Percentiles rank a stretch among this genome's conserved stretches.
phyloP scores from a whole-genome alignment of 352 stramenopile species.

The Phytophthora foliorum region DNA sequence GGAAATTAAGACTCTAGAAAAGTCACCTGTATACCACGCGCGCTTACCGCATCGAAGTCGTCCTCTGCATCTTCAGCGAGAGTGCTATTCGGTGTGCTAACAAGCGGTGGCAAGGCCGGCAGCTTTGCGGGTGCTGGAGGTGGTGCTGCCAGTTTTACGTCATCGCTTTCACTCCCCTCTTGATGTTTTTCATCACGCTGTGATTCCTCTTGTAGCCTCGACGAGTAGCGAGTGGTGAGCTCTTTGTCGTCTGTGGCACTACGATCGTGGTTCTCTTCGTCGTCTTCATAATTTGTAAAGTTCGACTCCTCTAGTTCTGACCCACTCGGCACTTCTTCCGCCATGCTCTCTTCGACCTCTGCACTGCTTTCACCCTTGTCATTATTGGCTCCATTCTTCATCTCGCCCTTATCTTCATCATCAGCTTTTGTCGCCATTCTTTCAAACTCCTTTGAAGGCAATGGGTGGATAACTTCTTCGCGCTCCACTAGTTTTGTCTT shows the following conservation, averaged over 20 bases:
- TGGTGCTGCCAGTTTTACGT: slow-evolving; percentile 38
- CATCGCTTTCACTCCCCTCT: slow-evolving; percentile 34
- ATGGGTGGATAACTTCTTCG: slow-evolving; percentile 8
- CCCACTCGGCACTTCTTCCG: slow-evolving; percentile 61
- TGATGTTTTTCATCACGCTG: slow-evolving; percentile 27
- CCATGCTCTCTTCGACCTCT: slow-evolving; percentile 60
- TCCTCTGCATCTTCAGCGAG: slow-evolving; percentile 45
- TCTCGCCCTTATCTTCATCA: slow-evolving; percentile 2
- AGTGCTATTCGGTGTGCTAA: slow-evolving; percentile 4
- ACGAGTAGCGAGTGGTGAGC: neutral
- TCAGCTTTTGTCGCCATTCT: neutral
- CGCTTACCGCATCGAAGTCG: slow-evolving; percentile 65
- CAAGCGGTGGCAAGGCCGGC: slow-evolving; percentile 33
- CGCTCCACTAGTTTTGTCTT: slow-evolving; percentile 9
- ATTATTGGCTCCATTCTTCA: neutral
- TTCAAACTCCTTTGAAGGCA: slow-evolving; percentile 7
- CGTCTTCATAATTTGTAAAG: slow-evolving; percentile 28
- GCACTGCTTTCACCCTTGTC: slow-evolving; percentile 39
- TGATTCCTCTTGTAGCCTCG: slow-evolving; percentile 17
- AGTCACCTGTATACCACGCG: neutral
- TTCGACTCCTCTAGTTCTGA: slow-evolving; percentile 74
- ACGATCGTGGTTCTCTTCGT: slow-evolving; percentile 25
- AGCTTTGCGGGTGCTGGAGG: slow-evolving; percentile 36
- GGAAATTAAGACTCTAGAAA: slow-evolving; percentile 4
- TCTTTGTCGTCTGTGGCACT: slow-evolving; percentile 12